phyloP scores from a whole-genome alignment of 768 basidiomycete genomes.

The Auriscalpium vulgare region DNA sequence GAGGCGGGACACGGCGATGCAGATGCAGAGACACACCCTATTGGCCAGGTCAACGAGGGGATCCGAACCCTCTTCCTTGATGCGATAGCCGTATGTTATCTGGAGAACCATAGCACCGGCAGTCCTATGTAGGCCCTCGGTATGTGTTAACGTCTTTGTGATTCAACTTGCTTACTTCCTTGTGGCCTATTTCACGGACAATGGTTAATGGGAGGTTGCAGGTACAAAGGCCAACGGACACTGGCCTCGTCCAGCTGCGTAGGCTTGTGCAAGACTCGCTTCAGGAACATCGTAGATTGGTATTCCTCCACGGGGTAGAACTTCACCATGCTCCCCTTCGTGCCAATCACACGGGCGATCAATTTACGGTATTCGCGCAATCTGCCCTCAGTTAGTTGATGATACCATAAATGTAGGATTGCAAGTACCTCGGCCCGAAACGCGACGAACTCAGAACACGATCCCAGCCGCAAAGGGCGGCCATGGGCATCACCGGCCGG shows the following conservation, averaged over 20 bases:
- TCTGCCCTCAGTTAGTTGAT: background rate
- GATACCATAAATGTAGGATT: background rate
- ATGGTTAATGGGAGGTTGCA: too few species aligned
- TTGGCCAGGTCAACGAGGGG: constrained; percentile 12
- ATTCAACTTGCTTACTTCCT: too few species aligned
- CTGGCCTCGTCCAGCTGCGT: constrained; percentile 24
- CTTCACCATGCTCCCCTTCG: constrained; percentile 26
- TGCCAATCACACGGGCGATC: constrained; percentile 32
- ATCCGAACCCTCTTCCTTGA: constrained; percentile 3
- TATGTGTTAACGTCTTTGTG: too few species aligned
- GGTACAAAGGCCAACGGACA: background rate
- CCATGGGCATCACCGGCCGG: background rate
- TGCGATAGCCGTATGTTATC: constrained; percentile 18
- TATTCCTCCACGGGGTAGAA: constrained; percentile 30
- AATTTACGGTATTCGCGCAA: constrained; percentile 33
- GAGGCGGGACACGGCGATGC: background rate
- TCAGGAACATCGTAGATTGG: constrained; percentile 34
- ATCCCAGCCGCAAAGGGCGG: background rate
- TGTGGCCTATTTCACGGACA: too few species aligned
- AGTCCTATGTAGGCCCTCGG: background rate
- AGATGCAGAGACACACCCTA: background rate
- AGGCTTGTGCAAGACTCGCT: constrained; percentile 32
- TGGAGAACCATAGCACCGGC: constrained; percentile 15
- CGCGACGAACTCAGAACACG: background rate
- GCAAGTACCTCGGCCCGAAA: background rate